Percentiles rank a stretch among this genome's conserved stretches.
These are phyloP conservation scores for Schoenoplectus tabernaemontani DNA, from an alignment of 202 grass and related monocot genomes.

Conservation along the genomic window DNA sequence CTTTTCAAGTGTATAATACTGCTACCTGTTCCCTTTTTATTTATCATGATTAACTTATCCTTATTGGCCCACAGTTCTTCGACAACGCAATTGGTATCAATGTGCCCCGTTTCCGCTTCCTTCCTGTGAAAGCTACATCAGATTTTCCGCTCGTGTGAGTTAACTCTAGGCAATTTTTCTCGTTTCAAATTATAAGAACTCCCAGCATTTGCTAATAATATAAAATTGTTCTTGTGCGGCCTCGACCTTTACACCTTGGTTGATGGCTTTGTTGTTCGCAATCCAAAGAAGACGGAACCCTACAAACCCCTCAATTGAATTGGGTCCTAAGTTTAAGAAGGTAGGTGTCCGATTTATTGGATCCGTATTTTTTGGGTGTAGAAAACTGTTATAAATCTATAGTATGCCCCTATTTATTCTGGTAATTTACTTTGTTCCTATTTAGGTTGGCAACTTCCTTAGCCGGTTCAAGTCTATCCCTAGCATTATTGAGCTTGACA, in stretches of 20 bases:
- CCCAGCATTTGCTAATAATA: conserved; percentile 14
- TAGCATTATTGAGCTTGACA: conserved; percentile 90
- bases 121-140: too few relatives aligned
- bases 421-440: not conserved
- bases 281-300: conserved; percentile 61
- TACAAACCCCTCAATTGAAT: conserved; percentile 68
- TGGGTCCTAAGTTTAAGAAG: conserved; percentile 97
- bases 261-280: conserved; percentile 87
- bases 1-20: conserved; percentile 6
- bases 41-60: conserved; percentile 19
- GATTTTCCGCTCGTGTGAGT: conserved; percentile 96
- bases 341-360: conserved; percentile 25
- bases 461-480: conserved; percentile 80
- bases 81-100: too few relatives aligned
- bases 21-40: not conserved
- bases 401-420: not conserved
- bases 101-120: too few relatives aligned
- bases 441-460: conserved; percentile 80
- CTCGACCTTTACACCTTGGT: conserved; percentile 93
- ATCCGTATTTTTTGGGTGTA: not conserved
- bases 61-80: too few relatives aligned
- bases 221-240: conserved; percentile 35
- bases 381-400: not conserved
- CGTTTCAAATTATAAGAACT: not conserved
- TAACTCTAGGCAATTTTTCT: conserved; percentile 20